Conservation (phyloP, 148 eudicot genomes). For the Rhododendron kiyosumense region DNA sequence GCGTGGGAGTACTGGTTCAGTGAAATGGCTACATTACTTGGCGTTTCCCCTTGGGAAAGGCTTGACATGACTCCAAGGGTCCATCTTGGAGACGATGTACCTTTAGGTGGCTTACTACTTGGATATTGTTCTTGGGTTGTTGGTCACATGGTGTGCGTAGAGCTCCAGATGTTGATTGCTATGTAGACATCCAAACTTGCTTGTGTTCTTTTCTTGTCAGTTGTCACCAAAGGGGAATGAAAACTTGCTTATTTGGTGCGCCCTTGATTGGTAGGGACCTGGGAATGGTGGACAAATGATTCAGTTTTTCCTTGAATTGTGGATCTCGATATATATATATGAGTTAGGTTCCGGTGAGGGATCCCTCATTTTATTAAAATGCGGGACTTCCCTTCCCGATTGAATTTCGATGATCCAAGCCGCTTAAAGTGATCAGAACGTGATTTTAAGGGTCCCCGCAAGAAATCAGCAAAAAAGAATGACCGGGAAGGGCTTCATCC, state of each 20-base stretch:
- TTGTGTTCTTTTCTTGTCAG: neutral
- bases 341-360: too few relatives aligned
- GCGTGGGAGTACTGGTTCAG: neutral
- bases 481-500: too few relatives aligned
- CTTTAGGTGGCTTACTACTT: neutral
- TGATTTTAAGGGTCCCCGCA: too few relatives aligned
- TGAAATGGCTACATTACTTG: neutral
- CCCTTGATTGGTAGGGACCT: neutral
- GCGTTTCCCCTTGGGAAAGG: neutral
- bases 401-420: too few relatives aligned
- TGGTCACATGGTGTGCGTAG: neutral
- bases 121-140: neutral
- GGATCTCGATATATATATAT: neutral
- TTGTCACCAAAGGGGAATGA: neutral
- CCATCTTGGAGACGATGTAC: neutral
- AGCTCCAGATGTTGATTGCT: neutral
- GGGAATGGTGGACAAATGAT: neutral
- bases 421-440: too few relatives aligned
- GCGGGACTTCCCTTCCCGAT: too few relatives aligned
- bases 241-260: neutral
- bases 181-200: neutral
- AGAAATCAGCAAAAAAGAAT: too few relatives aligned
- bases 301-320: neutral
- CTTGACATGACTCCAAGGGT: neutral
- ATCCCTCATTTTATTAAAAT: too few relatives aligned